Evolutionary conservation across 2,329 filamentous ascomycete genomes (phyloP).

Genomic region (Spiromastix sp.): DNA sequence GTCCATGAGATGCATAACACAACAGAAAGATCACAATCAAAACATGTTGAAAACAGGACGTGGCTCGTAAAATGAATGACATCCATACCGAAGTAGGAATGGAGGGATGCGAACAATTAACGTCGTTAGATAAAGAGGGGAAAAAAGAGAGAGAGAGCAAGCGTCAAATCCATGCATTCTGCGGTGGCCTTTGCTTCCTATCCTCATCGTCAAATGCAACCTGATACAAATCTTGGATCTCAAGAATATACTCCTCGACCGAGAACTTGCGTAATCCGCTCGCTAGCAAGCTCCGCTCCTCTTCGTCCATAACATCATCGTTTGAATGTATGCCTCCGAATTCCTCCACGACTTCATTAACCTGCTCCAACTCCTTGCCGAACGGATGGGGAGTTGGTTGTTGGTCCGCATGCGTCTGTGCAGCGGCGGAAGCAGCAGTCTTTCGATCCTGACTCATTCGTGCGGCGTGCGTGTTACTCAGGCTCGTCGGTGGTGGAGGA

Average conservation of each 20-base stretch:
- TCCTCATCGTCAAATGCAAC: slow-evolving; percentile 45
- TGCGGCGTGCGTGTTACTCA: slow-evolving; percentile 21
- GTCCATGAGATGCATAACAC: too few species aligned
- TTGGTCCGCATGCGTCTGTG: slow-evolving; percentile 32
- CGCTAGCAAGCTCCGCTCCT: slow-evolving; percentile 58
- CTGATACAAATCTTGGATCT: slow-evolving; percentile 61
- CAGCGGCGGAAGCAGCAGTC: too few species aligned
- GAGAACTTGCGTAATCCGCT: slow-evolving; percentile 63
- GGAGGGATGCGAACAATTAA: too few species aligned
- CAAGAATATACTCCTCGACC: slow-evolving; percentile 72
- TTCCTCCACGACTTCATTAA: slow-evolving; percentile 88
- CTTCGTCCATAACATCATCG: slow-evolving; percentile 63
- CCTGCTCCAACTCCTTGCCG: slow-evolving; percentile 78
- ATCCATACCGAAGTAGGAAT: too few species aligned
- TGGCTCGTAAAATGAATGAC: too few species aligned
- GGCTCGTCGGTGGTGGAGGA: slow-evolving; percentile 29
- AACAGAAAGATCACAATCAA: too few species aligned
- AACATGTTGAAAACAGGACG: too few species aligned
- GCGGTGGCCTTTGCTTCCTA: slow-evolving; percentile 22
- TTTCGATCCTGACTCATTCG: slow-evolving; percentile 10
- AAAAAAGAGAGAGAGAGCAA: too few species aligned
- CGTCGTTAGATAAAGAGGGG: too few species aligned
- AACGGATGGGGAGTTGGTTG: slow-evolving; percentile 55
- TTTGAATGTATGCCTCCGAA: slow-evolving; percentile 55
- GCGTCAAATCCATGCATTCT: slow-evolving; percentile 31